Evolutionary conservation across 2,329 filamentous ascomycete species (phyloP), one percentile per base, ranked within the genome.

Genomic region (Amphichorda felina): DNA sequence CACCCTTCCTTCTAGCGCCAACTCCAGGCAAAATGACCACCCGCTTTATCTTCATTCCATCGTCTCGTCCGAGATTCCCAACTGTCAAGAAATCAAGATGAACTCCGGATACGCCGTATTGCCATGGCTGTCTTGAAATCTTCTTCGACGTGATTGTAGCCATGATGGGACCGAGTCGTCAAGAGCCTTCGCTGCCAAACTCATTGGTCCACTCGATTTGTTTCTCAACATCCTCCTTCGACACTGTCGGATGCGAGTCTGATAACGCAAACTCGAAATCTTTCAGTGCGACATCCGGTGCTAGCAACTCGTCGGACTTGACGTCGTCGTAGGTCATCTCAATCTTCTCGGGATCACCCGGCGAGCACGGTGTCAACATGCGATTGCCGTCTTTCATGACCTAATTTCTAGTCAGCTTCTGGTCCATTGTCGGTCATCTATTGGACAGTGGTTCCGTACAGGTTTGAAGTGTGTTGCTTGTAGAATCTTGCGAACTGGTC

Each of bases 381-480:
- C 72, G 66, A 39, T 65, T 57, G 25, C 68, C 74, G 17, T 94
- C 81, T 38, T 78, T 69, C 46, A 70, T 71, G 22, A 93, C 77
- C 82, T 89, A 43, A 6, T 37, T 25, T 9, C 15, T 9, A 14
- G 39, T 46, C 42, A 50, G 44, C 9, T 9, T 29, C 16, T 25
- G 18, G 21, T 34, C 43, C 38, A 24, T 10, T 24, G 6, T 10
- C 21, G 6, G 6, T 10, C 6, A 24, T 10, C 21, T 6, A 24
- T 24, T 10, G 10, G 21, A 10, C 10, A 24, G 6, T 24, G n/a
- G n/a, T n/a, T n/a, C n/a, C 63, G 30, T 66, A 89, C 89, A 65
- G 83, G 80, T 59, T 95, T 95, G 63, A 96, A 98, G 64, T 98
- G 91, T 36, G 91, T 98, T 14, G 91, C 89, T 43, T 88, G 94